Evolutionary conservation across 176 grass and related monocot species (phyloP), one percentile per base, ranked within the genome.

Genomic region (Oryza nivara): DNA sequence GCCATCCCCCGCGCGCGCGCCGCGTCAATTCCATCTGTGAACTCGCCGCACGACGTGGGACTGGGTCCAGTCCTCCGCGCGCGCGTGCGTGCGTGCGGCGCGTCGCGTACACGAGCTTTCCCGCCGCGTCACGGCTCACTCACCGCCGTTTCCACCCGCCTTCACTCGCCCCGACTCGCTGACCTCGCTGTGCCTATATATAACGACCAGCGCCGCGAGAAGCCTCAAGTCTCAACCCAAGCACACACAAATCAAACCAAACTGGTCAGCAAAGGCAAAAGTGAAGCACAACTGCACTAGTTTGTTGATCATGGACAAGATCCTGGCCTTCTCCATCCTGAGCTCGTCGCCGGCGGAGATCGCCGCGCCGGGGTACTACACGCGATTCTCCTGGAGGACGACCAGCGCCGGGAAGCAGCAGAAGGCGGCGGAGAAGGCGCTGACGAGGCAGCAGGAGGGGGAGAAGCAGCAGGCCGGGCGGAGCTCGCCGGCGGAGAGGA

Each of bases 261-360:
- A 63, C 1, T 20, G 9, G 10, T 22, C 19, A 19, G 30, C 58
- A 8, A 19, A 41, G 26, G 49, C 30, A 32, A 32, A 32, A 32
- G 30, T 32, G 30, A 32, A 32, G 30, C 30, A 61, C 4, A 13
- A 23, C 35, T 5, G 35, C 35, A 36, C 35, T 36, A 36, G 23
- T 8, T 68, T 41, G 8, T 60, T 7, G 26, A 4, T 56, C 84
- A 93, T 93, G 91, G 88, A 90, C 72, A 90, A 90, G 91, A 84
- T 88, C 40, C 80, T 93, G 30, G 91, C 88, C 6, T 90, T 93
- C 85, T 93, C 91, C 6, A 93, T 93, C 85, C 82, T 93, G 6
- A 93, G 88, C 85, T 90, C 91, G 0, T 88, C 91, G 41, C 88
- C 85, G 20, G 77, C 85, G 1, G 88, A 93, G 13, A 61, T 93